These are phyloP conservation scores for Lizonia empirigonia DNA, from an alignment of 2,329 filamentous ascomycete genomes.

Conservation along the genomic window DNA sequence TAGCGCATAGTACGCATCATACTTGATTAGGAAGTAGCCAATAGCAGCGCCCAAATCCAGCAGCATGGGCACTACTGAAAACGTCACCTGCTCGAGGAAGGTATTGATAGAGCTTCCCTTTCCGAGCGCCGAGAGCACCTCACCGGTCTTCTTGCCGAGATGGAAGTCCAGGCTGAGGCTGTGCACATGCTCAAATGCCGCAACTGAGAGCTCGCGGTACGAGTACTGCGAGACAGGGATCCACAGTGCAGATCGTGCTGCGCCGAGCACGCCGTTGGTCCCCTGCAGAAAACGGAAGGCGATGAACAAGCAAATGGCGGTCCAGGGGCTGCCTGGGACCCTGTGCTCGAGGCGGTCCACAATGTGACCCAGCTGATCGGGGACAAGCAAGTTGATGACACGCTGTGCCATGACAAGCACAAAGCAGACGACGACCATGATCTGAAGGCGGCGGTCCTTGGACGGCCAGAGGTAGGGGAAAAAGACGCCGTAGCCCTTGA, in stretches of 20 bases:
- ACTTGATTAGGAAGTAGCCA: slow-evolving; percentile 75
- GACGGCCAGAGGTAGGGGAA: slow-evolving; percentile 97
- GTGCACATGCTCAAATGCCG: slow-evolving; percentile 97
- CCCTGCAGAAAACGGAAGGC: slow-evolving; percentile 83
- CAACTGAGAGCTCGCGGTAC: slow-evolving; percentile 90
- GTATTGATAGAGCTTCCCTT: slow-evolving; percentile 96
- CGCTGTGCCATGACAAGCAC: slow-evolving; percentile 79
- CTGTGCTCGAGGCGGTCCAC: slow-evolving; percentile 71
- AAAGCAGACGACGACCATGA: slow-evolving; percentile 83
- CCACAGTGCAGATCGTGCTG: slow-evolving; percentile 83
- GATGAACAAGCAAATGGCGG: slow-evolving; percentile 76
- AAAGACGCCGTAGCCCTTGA: slow-evolving; percentile 89
- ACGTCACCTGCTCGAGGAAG: slow-evolving; percentile 95
- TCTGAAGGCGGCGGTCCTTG: slow-evolving; percentile 74
- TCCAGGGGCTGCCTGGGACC: slow-evolving; percentile 68
- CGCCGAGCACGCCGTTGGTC: slow-evolving; percentile 83
- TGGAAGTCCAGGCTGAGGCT: slow-evolving; percentile 95
- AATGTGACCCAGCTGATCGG: slow-evolving; percentile 77
- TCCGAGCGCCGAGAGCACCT: slow-evolving; percentile 92
- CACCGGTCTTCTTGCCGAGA: slow-evolving; percentile 92
- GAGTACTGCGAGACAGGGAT: slow-evolving; percentile 97
- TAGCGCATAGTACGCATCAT: slow-evolving; percentile 88
- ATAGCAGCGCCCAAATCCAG: slow-evolving; percentile 87
- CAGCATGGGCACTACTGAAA: slow-evolving; percentile 93
- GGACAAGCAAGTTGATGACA: slow-evolving; percentile 83